phyloP scores from a whole-genome alignment of 2,329 filamentous ascomycete species.

The Fusarium sp. region DNA sequence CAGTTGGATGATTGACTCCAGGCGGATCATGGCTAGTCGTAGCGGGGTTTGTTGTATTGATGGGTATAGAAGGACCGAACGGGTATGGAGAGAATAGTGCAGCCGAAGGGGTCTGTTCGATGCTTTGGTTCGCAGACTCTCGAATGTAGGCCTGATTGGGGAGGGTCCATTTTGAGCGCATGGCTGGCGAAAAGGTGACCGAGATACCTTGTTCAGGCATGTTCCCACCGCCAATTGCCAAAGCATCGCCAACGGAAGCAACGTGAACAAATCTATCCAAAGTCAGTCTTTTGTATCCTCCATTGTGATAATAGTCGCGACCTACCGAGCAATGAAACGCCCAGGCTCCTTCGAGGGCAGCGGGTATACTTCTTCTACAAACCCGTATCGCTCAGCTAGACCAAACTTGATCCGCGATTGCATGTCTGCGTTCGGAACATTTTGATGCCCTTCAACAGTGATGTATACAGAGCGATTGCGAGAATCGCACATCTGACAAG shows the following conservation, averaged over 20 bases:
- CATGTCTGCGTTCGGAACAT: constrained; percentile 39
- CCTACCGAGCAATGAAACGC: constrained; percentile 52
- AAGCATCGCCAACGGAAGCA: constrained; percentile 48
- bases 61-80: constrained; percentile 4
- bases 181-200: constrained; percentile 48
- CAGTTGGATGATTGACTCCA: constrained; percentile 23
- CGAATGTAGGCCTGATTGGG: constrained; percentile 12
- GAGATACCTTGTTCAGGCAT: constrained; percentile 50
- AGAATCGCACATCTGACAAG: constrained; percentile 49
- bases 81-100: constrained; percentile 19
- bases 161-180: constrained; percentile 54
- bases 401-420: constrained; percentile 52
- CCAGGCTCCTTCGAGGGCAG: constrained; percentile 24
- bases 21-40: constrained; percentile 13
- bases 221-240: constrained; percentile 41
- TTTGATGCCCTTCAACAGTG: constrained; percentile 21
- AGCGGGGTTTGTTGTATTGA: constrained; percentile 2
- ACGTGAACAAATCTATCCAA: constrained; percentile 49
- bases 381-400: constrained; percentile 49
- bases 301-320: background rate
- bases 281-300: background rate
- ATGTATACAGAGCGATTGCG: constrained; percentile 54
- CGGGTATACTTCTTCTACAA: constrained; percentile 51
- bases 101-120: constrained; percentile 7
- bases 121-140: constrained; percentile 1